A percentile compares a stretch with the other conserved stretches of the same genome.
These are phyloP conservation scores for Digitaria exilis DNA, from an alignment of 202 grass and related monocot species.

Conservation along the genomic window DNA sequence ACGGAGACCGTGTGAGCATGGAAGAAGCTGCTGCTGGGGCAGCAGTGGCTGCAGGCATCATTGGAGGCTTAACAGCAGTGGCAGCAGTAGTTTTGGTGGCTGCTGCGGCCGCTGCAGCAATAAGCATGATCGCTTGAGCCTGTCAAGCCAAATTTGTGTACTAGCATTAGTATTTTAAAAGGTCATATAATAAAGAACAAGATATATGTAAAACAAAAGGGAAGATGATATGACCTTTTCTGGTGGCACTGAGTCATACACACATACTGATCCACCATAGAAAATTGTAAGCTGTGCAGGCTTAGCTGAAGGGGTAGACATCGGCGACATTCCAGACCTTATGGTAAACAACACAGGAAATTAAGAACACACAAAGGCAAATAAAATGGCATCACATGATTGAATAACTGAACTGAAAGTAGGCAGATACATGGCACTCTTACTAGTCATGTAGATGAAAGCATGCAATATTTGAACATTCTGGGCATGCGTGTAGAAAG, in stretches of 20 bases:
- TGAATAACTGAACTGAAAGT: not conserved
- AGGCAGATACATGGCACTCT: not conserved
- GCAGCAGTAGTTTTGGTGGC: slow-evolving; percentile 44
- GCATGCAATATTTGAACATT: not conserved
- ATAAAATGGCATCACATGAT: not conserved
- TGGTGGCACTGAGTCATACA: slow-evolving; percentile 78
- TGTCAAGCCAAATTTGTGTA: slow-evolving; percentile 35
- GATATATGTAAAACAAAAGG: slow-evolving; percentile 2
- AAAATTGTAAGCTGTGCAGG: slow-evolving; percentile 86
- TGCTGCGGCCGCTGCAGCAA: slow-evolving; percentile 60
- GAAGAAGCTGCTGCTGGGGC: slow-evolving; percentile 39
- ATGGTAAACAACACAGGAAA: slow-evolving; percentile 33
- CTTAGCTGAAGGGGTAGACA: slow-evolving; percentile 44
- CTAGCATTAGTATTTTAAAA: slow-evolving; percentile 36
- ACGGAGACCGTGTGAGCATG: slow-evolving; percentile 68
- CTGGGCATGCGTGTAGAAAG: not conserved
- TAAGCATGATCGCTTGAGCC: slow-evolving; percentile 99
- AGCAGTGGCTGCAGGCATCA: slow-evolving; percentile 21
- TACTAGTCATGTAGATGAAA: not conserved
- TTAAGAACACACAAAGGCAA: slow-evolving; percentile 13
- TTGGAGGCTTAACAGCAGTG: slow-evolving; percentile 40
- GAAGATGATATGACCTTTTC: slow-evolving; percentile 70
- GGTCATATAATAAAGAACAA: not conserved
- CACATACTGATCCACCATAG: slow-evolving; percentile 79
- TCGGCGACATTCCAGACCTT: slow-evolving; percentile 50